Conservation (phyloP, 352 stramenopile genomes). For the Phytophthora capsici region DNA sequence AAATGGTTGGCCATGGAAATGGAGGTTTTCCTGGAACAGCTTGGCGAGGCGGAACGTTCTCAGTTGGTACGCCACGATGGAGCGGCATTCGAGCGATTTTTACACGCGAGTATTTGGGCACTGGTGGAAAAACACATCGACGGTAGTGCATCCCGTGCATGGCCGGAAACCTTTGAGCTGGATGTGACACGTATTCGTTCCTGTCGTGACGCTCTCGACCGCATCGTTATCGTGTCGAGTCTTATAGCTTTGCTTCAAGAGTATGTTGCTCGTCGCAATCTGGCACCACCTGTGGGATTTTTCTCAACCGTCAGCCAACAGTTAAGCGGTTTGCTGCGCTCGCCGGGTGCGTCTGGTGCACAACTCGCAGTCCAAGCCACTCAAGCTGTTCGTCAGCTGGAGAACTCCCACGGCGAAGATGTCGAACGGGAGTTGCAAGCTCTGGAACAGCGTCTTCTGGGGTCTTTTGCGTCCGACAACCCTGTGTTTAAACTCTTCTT, state of each 20-base stretch:
- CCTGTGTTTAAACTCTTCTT: slow-evolving; percentile 69
- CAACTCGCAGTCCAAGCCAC: slow-evolving; percentile 64
- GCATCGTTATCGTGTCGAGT: slow-evolving; percentile 60
- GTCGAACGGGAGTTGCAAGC: slow-evolving; percentile 30
- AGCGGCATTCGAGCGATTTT: slow-evolving; percentile 49
- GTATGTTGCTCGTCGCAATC: slow-evolving; percentile 39
- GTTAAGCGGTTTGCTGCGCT: slow-evolving; percentile 52
- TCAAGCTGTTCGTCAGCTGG: slow-evolving; percentile 40
- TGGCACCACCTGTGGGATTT: slow-evolving; percentile 40
- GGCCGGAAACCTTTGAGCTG: slow-evolving; percentile 72
- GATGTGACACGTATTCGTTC: slow-evolving; percentile 62
- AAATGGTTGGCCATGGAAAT: slow-evolving; percentile 63
- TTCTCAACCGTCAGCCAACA: slow-evolving; percentile 37
- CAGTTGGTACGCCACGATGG: slow-evolving; percentile 39
- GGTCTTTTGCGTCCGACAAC: slow-evolving; percentile 53
- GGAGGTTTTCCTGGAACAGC: slow-evolving; percentile 29
- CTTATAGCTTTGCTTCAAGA: slow-evolving; percentile 71
- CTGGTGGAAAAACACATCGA: slow-evolving; percentile 66
- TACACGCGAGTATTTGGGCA: slow-evolving; percentile 52
- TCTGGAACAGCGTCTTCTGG: slow-evolving; percentile 53
- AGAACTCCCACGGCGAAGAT: slow-evolving; percentile 15
- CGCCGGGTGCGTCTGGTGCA: slow-evolving; percentile 48
- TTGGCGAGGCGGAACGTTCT: slow-evolving; percentile 32
- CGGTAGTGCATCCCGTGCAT: slow-evolving; percentile 37
- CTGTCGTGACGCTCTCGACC: slow-evolving; percentile 63